Percentiles rank a stretch among this genome's conserved stretches.
These are phyloP conservation scores for Pseudogymnoascus sp. DNA, from an alignment of 2,329 filamentous ascomycete species.

Conservation along the genomic window DNA sequence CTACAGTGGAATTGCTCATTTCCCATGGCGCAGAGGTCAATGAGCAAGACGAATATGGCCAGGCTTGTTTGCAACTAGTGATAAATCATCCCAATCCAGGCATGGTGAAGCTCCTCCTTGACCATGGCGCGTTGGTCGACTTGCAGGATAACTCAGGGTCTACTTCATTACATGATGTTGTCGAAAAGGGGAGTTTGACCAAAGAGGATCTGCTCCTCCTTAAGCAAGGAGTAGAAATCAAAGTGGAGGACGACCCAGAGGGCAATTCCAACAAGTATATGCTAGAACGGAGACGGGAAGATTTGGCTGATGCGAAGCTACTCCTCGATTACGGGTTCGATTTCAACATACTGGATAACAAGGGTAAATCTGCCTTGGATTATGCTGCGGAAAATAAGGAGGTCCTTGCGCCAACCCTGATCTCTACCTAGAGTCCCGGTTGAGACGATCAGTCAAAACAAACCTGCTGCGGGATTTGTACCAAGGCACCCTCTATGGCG, in stretches of 20 bases:
- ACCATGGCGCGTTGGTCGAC: neutral
- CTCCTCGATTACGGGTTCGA: neutral
- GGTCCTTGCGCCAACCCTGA: neutral
- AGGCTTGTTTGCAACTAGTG: neutral
- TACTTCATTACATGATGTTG: neutral
- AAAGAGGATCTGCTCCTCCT: neutral
- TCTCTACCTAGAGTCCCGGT: neutral
- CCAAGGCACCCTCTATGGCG: neutral
- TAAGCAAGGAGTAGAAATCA: neutral
- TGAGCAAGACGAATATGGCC: neutral
- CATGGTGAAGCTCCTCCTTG: neutral
- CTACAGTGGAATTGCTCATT: neutral
- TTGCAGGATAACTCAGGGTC: neutral
- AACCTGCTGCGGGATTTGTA: neutral
- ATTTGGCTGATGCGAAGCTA: neutral
- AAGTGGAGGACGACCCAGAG: neutral
- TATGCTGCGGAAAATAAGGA: neutral
- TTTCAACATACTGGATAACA: neutral
- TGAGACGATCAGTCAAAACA: neutral
- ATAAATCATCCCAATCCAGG: neutral
- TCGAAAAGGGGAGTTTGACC: neutral
- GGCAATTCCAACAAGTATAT: neutral
- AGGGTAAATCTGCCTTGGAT: neutral
- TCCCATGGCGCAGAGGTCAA: neutral
- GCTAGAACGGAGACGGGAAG: neutral